Evolutionary conservation across 106 monocot species (phyloP), one percentile per base, ranked within the genome.

Genomic region (Dactylorhiza incarnata): DNA sequence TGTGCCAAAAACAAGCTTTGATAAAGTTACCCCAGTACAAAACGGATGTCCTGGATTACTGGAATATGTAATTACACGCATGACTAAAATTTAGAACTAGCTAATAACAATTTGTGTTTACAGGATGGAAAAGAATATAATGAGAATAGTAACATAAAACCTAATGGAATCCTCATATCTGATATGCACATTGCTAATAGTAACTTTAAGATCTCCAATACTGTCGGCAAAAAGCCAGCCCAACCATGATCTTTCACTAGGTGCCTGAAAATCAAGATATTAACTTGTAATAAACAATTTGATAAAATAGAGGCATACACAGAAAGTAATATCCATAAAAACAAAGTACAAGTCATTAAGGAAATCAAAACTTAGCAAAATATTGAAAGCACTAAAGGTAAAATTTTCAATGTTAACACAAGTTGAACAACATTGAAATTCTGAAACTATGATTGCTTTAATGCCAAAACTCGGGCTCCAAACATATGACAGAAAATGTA

Each of bases 1-100:
- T 45, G 99, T 99, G 71, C 94, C 86, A n/a, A 94, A 94, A 78
- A 94, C 94, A 78, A 99, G 91, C 75, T 88, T 94, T 77, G 94
- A 87, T 52, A 99, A 89, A 51, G 94, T 99, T 63, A 94, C 37
- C 37, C 37, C 37, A 37, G 37, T 3, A 37, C 37, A 37, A 37
- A 37, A 37, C 37, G 37, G 37, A 81, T 91, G 94, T 2, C 99
- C 94, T 68, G 87, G 89, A 84, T 99, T 89, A 80, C 99, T 99
- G 78, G 7, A 66, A 78, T 48, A 55, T 23, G 48, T 1, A 65
- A 4, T 11, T 68, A 24, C 46, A 78, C 56, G 73, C 37, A 37
- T 37, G 37, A 37, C 65, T 68, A 12, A 37, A 72, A 14, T 51
- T 12, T 6, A 76, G 44, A 5, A 69, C 14, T 73, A 62, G 43